Evolutionary conservation across 2,329 filamentous ascomycete genomes (phyloP).

Genomic region (Reticulascus tulasneorum): DNA sequence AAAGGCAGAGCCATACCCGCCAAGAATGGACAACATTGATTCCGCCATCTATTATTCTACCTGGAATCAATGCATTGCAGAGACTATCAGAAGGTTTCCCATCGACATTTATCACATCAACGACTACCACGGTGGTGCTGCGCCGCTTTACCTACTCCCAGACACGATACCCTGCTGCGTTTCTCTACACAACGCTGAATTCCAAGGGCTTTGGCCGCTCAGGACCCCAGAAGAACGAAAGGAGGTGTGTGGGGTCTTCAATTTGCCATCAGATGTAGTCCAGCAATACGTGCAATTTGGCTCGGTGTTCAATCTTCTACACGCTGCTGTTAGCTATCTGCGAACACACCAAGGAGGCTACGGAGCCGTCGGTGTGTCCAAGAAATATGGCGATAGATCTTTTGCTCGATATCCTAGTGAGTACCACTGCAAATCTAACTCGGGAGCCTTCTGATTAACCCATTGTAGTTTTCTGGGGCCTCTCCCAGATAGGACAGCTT

Average conservation of each 20-base stretch:
- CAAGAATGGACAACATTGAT: conserved; percentile 66
- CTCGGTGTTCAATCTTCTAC: conserved; percentile 65
- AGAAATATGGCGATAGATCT: conserved; percentile 64
- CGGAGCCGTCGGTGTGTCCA: conserved; percentile 63
- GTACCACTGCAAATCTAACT: too few relatives aligned
- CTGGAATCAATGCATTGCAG: conserved; percentile 67
- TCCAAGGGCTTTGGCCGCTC: conserved; percentile 67
- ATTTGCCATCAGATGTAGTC: conserved; percentile 53
- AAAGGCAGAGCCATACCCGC: conserved; percentile 59
- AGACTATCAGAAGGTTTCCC: conserved; percentile 58
- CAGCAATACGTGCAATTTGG: conserved; percentile 63
- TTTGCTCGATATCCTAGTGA: conserved; percentile 64
- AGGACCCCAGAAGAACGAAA: conserved; percentile 55
- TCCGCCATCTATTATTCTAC: conserved; percentile 66
- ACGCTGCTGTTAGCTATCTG: conserved; percentile 63
- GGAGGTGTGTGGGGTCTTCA: conserved; percentile 63
- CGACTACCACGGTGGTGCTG: conserved; percentile 60
- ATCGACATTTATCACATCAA: conserved; percentile 65
- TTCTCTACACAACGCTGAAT: conserved; percentile 66
- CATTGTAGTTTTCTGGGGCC: conserved; percentile 67
- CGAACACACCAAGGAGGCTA: conserved; percentile 65
- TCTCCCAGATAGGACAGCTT: conserved; percentile 58
- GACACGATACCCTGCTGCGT: conserved; percentile 58
- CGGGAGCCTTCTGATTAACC: too few relatives aligned
- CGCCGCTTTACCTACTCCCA: conserved; percentile 62